Percentiles rank a stretch among this genome's conserved stretches.
Conservation (phyloP, 345 rosid species). For the Citrus mangshanensis region DNA sequence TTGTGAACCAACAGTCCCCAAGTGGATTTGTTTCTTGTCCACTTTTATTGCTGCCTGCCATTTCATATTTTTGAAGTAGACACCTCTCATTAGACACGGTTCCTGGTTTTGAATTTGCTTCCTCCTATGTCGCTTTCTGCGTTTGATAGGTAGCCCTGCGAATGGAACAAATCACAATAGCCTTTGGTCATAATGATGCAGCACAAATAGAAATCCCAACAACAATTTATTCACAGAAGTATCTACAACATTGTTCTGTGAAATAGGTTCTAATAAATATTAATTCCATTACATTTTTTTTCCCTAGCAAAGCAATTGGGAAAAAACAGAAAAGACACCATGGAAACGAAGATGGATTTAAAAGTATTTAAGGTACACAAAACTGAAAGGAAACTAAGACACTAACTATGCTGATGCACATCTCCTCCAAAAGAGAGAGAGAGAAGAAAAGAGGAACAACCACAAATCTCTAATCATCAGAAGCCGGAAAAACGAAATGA, state of each 20-base stretch:
- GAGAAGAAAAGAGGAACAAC: neutral
- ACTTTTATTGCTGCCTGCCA: conserved; percentile 99
- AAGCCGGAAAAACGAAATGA: neutral
- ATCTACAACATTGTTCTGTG: neutral
- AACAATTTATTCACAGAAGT: neutral
- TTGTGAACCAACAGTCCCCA: conserved; percentile 92
- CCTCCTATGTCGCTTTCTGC: conserved; percentile 88
- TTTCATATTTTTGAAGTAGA: conserved; percentile 96
- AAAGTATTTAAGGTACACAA: neutral
- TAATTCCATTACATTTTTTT: neutral
- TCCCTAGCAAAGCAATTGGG: neutral
- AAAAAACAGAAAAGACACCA: neutral
- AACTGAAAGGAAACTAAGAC: neutral
- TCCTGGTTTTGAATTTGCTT: conserved; percentile 86
- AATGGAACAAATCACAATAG: conserved; percentile 10
- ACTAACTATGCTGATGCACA: neutral
- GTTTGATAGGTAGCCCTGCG: conserved; percentile 77
- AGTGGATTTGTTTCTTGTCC: conserved; percentile 92
- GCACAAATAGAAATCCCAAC: conserved; percentile 3
- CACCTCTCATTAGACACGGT: conserved; percentile 95
- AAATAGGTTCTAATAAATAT: neutral
- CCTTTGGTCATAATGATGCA: conserved; percentile 1
- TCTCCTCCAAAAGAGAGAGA: neutral
- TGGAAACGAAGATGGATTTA: neutral
- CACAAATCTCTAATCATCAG: neutral